Percentiles rank a stretch among this genome's conserved stretches.
Conservation (phyloP, 257 asterid genomes). For the Solanum corneliomulleri region DNA sequence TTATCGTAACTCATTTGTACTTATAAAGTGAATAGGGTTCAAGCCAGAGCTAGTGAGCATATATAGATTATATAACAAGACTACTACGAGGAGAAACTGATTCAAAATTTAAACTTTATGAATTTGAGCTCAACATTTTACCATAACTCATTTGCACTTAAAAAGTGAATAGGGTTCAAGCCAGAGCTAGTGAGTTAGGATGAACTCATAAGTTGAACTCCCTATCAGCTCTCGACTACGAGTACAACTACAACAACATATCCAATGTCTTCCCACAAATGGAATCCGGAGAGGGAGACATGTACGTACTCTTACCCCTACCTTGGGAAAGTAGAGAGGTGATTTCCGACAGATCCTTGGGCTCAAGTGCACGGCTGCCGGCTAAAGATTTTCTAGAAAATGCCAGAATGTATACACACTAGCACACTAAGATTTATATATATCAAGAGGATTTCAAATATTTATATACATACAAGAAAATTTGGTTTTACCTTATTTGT, state of each 20-base stretch:
- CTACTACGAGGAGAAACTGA: not conserved
- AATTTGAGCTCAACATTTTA: not conserved
- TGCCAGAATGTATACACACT: not conserved
- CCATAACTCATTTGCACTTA: not conserved
- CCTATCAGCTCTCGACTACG: not conserved
- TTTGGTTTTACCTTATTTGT: not conserved
- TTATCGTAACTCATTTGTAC: no score
- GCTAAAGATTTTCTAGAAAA: not conserved
- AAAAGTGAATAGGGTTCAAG: not conserved
- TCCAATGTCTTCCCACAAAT: not conserved
- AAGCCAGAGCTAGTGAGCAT: no score
- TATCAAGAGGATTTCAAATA: not conserved
- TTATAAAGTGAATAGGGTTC: no score
- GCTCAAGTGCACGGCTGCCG: not conserved
- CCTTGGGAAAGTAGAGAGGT: not conserved
- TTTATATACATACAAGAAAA: not conserved
- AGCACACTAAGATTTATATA: not conserved
- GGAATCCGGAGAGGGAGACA: not conserved
- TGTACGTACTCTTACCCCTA: not conserved
- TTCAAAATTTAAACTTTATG: not conserved
- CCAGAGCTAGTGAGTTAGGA: not conserved
- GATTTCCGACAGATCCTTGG: not conserved
- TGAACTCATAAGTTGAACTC: not conserved
- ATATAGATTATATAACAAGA: not conserved
- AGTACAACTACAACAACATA: not conserved